Evolutionary conservation across 176 grass and related monocot genomes (phyloP), one percentile per base, ranked within the genome.

Genomic region (Panicum miliaceum): DNA sequence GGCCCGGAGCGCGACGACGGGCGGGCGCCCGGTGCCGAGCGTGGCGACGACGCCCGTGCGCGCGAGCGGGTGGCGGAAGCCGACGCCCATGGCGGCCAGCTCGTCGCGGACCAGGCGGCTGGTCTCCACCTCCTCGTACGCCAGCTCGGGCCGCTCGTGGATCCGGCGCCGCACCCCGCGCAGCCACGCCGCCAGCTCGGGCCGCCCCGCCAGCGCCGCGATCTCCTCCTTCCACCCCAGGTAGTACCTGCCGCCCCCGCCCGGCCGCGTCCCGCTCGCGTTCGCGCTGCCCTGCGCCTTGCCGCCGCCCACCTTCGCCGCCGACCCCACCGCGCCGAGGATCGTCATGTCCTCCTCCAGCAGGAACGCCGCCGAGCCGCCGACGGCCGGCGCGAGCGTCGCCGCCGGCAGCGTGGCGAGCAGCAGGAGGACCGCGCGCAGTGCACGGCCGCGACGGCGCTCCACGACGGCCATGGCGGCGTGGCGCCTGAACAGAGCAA

Each of bases 101-200:
- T 92, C 86, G 25, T 80, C 70, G 34, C 91, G 91, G 26, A 96
- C 88, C 64, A 99, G 83, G 60, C 35, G 76, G 89, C 93, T 96
- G 25, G 96, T 99, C 87, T 94, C 93, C 79, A 96, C 82, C 88
- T 99, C 96, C 90, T 99, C 89, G 91, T 99, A 99, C 25, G 91
- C 96, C 65, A 96, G 88, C 88, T 99, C 96, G 1, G 96, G 96
- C 3, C 75, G 79, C 92, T 99, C 81, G 88, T 96, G 96, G 80
- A 99, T 99, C 78, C 78, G 86, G 5, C 91, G 83, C 77, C 96
- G 88, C 75, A 91, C 65, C 3, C 16, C 25, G 15, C 81, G 90
- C 60, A 99, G 69, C 96, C 93, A 96, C 62, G 84, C 56, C 23
- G 87, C 74, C 63, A 88, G 71, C 73, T 94, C 89, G 1, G 91